Evolutionary conservation across 2,329 filamentous ascomycete species (phyloP).

Genomic region (Helotiales sp.): DNA sequence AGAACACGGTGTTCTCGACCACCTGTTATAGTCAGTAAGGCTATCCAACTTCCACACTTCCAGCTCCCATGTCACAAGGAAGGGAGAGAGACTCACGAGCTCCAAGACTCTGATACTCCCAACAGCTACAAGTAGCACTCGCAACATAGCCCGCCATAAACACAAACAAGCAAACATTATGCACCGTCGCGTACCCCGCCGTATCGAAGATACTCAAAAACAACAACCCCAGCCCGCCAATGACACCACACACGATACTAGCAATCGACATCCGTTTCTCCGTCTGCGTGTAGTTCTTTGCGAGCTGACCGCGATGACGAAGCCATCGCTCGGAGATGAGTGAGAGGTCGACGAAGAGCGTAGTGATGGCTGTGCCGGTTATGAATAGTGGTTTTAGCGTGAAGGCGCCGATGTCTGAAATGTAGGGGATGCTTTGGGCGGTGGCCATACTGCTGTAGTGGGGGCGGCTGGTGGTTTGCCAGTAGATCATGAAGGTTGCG

Average conservation of each 20-base stretch:
- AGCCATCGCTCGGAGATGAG: background rate
- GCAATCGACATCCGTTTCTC: constrained; percentile 4
- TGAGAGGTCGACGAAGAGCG: background rate
- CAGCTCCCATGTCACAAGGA: background rate
- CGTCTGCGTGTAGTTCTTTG: background rate
- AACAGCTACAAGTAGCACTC: constrained; percentile 4
- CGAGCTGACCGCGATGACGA: background rate
- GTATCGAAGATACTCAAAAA: constrained; percentile 10
- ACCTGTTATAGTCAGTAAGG: background rate
- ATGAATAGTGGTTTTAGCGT: background rate
- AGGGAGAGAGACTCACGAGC: background rate
- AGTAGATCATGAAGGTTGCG: constrained; percentile 5
- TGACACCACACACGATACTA: background rate
- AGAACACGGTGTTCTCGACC: background rate
- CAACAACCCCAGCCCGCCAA: background rate
- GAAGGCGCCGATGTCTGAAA: background rate
- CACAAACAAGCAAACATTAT: constrained; percentile 3
- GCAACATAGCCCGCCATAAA: constrained; percentile 2
- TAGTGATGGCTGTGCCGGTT: background rate
- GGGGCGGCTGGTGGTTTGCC: background rate
- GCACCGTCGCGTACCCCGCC: background rate
- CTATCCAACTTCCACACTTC: background rate
- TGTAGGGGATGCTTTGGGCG: constrained; percentile 1
- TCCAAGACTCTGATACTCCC: constrained; percentile 5
- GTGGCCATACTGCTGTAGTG: background rate